Base-by-base conservation (phyloP, 345 rosid species). In the Bruguiera parviflora region DNA sequence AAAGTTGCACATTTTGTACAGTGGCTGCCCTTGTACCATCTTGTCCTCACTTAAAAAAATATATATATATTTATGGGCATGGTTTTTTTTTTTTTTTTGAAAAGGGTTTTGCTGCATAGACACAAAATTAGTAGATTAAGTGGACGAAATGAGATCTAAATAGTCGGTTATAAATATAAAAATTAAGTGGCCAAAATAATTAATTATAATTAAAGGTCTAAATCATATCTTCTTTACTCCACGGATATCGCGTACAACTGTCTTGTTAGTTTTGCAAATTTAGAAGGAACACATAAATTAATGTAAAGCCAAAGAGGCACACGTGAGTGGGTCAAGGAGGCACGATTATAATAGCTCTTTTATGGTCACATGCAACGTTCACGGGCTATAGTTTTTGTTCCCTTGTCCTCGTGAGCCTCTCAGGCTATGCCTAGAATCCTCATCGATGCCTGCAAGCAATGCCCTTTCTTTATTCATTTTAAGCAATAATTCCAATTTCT, bases 291-390 rank as follows among this genome's bases (percentile, higher is more conserved):
- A 16, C 59, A 3, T 10, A 56, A 56, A 24, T 56, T 56, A 16
- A 3, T 56, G 59, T 4, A 24, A 18, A 31, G 77, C 70, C 80
- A 76, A 79, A 72, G 61, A 66, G 79, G 72, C 68, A 71, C 96
- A 89, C 82, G 96, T 87, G 92, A 88, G 87, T 86, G 91, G 95
- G 95, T 56, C 75, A 72, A 75, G 75, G 19, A 6, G 79, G 84
- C 86, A 84, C 80, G 98, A 91, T 78, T 83, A 79, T 68, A 84
- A 89, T 96, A 82, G 81, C 84, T 85, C 97, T 74, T 78, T 75
- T 8, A 80, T 77, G 73, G 77, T 89, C 98, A 94, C 98, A 89
- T 94, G 97, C 96, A 81, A 62, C 79, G 53, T 86, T 94, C 98
- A 94, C 97, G 98, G 96, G 89, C 81, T 68, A 37, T 15, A 72